phyloP scores from a whole-genome alignment of 352 stramenopile species.

The Paralagenidium karlingii region DNA sequence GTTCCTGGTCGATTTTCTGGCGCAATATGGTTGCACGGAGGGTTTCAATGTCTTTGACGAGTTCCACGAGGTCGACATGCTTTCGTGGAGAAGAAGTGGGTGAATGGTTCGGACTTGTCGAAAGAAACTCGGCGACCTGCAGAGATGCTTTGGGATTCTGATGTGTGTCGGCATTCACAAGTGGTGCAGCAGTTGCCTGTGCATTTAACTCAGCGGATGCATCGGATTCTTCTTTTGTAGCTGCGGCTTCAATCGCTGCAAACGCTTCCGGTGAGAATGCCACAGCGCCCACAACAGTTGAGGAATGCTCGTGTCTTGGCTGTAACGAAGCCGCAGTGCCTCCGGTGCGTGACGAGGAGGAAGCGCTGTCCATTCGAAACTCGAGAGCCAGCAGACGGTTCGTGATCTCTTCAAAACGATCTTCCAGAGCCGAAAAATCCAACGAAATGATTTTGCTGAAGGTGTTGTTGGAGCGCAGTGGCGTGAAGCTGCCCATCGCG shows the following conservation, averaged over 20 bases:
- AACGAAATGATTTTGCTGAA: conserved; percentile 6
- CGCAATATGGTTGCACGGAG: conserved; percentile 37
- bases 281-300: background rate
- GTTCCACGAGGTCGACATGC: conserved; percentile 7
- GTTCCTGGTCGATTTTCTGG: conserved; percentile 46
- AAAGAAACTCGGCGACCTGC: no score
- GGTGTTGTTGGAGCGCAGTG: no score
- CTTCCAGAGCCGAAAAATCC: conserved; percentile 24
- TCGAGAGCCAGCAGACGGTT: conserved; percentile 29
- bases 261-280: background rate
- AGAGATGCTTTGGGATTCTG: no score
- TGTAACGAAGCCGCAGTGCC: background rate
- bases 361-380: conserved; percentile 2
- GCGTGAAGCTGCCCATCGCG: no score
- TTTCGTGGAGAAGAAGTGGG: no score
- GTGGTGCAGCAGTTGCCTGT: no score
- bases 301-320: background rate
- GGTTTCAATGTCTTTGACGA: conserved; percentile 36
- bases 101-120: no score
- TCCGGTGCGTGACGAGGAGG: background rate
- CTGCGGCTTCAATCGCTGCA: background rate
- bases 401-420: conserved; percentile 35
- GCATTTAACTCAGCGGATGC: conserved; percentile 3
- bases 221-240: background rate
- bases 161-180: no score